Evolutionary conservation across 2,329 filamentous ascomycete species (phyloP).

Genomic region (Fusarium graminum): DNA sequence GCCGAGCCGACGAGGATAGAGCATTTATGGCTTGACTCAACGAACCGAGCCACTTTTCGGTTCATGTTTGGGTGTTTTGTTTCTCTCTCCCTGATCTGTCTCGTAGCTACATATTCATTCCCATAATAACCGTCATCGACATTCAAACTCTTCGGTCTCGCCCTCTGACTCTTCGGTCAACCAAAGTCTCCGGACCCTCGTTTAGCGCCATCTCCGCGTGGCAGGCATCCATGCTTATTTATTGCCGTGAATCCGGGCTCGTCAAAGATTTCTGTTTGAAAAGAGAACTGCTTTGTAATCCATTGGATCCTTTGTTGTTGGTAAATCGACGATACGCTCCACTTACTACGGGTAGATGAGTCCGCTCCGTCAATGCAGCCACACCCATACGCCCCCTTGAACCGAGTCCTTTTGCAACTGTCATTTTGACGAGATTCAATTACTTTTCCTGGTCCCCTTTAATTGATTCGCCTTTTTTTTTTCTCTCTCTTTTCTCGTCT

Average conservation of each 20-base stretch:
- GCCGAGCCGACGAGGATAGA: constrained; percentile 28
- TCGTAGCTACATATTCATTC: constrained; percentile 1
- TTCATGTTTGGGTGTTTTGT: not conserved
- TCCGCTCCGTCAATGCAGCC: constrained; percentile 24
- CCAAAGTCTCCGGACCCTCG: constrained; percentile 11
- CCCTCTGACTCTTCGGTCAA: constrained; percentile 3
- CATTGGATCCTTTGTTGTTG: constrained; percentile 17
- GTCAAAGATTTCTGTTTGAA: constrained; percentile 8
- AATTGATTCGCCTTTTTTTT: constrained; percentile 10
- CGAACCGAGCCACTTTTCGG: constrained; percentile 18
- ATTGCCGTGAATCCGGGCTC: constrained; percentile 39
- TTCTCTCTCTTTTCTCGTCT: constrained; percentile 7
- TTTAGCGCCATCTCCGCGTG: constrained; percentile 28
- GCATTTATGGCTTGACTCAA: constrained; percentile 26
- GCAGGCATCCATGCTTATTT: constrained; percentile 17
- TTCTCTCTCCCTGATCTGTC: not conserved
- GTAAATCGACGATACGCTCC: constrained; percentile 18
- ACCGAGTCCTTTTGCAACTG: constrained; percentile 23
- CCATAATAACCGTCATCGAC: constrained; percentile 35
- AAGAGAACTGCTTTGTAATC: constrained; percentile 42
- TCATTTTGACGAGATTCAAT: constrained; percentile 29
- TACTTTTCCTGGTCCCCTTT: constrained; percentile 19
- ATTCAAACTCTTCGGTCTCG: not conserved
- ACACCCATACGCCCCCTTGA: constrained; percentile 25
- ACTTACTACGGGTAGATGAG: constrained; percentile 4